These are phyloP conservation scores for Apophysomyces ossiformis DNA, from an alignment of 371 early-diverging fungal genomes.

Conservation along the genomic window DNA sequence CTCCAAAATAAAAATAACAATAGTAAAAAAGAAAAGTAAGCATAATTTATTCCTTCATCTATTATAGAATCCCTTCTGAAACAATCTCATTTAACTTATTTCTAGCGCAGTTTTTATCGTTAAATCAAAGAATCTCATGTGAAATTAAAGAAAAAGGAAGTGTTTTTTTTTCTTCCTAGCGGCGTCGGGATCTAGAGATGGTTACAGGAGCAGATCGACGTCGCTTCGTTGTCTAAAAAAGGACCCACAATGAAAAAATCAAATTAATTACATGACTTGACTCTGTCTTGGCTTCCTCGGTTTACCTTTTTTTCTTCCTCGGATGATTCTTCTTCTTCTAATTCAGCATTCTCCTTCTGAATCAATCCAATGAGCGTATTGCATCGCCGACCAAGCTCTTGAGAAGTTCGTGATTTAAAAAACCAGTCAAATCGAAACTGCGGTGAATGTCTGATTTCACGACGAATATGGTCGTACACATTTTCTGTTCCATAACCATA, in stretches of 20 bases:
- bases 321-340: slow-evolving; percentile 39
- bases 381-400: slow-evolving; percentile 81
- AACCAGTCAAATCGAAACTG: slow-evolving; percentile 98
- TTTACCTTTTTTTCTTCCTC: slow-evolving; percentile 51
- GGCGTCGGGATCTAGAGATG: background rate
- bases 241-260: background rate
- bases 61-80: too few relatives aligned
- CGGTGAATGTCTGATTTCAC: slow-evolving; percentile 82
- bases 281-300: too few relatives aligned
- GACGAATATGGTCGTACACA: slow-evolving; percentile 88
- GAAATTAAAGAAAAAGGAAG: too few relatives aligned
- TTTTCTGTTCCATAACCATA: slow-evolving; percentile 92
- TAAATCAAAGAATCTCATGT: background rate
- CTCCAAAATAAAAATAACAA: background rate
- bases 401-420: slow-evolving; percentile 90
- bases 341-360: slow-evolving; percentile 63
- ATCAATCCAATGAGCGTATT: slow-evolving; percentile 74
- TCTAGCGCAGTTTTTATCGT: background rate
- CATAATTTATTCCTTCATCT: too few relatives aligned
- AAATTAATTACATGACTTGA: background rate
- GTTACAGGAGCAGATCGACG: background rate
- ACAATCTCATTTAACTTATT: background rate
- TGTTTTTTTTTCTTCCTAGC: background rate
- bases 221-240: background rate
- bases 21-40: too few relatives aligned